Percentiles rank a stretch among this genome's conserved stretches.
These are phyloP conservation scores for Trichoderma koningii DNA, from an alignment of 2,329 filamentous ascomycete species.

Conservation along the genomic window DNA sequence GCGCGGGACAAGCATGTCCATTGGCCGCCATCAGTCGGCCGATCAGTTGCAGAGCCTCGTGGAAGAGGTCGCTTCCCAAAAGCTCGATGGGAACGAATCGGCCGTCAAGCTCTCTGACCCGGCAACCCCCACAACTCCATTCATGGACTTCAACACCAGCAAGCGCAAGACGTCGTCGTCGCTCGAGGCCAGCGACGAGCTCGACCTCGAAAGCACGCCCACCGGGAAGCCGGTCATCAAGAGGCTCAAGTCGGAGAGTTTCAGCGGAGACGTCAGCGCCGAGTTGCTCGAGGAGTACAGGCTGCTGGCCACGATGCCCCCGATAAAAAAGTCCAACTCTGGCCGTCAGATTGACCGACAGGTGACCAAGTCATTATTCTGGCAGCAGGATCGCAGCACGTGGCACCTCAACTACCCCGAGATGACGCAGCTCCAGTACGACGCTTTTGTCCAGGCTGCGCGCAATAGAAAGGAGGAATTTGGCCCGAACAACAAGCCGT, in stretches of 20 bases:
- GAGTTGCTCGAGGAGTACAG: conserved; percentile 47
- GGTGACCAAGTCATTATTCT: conserved; percentile 59
- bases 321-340: conserved; percentile 51
- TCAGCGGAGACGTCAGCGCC: conserved; percentile 42
- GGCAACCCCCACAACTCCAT: conserved; percentile 33
- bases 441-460: conserved; percentile 57
- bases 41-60: conserved; percentile 56
- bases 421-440: conserved; percentile 62
- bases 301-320: conserved; percentile 53
- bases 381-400: conserved; percentile 57
- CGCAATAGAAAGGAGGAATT: conserved; percentile 55
- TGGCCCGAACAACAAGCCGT: conserved; percentile 49
- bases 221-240: conserved; percentile 55
- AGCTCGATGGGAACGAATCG: conserved; percentile 52
- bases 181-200: conserved; percentile 55
- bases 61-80: conserved; percentile 57
- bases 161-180: conserved; percentile 55
- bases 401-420: conserved; percentile 66
- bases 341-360: conserved; percentile 60
- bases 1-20: conserved; percentile 39
- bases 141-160: conserved; percentile 50
- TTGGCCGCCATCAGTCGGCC: conserved; percentile 48
- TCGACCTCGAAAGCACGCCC: conserved; percentile 45
- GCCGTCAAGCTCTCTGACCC: conserved; percentile 27
- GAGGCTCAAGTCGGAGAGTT: conserved; percentile 54